phyloP scores from a whole-genome alignment of 1,139 yeast species.

The Suhomyces yuchorum region DNA sequence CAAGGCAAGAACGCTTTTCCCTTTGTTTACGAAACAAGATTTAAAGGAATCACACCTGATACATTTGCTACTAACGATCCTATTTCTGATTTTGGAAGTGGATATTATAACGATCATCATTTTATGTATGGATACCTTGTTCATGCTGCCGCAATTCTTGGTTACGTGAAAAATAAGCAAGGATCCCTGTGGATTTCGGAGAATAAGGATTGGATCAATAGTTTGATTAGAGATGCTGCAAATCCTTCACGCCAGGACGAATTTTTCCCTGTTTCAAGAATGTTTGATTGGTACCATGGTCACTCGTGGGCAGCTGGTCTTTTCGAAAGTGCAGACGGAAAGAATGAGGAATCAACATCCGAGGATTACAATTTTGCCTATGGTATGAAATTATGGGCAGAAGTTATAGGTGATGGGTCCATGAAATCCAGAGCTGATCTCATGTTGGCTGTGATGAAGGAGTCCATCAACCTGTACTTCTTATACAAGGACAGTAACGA shows the following conservation, averaged over 20 bases:
- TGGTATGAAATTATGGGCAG: slow-evolving; percentile 83
- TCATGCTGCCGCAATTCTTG: slow-evolving; percentile 78
- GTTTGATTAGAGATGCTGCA: slow-evolving; percentile 73
- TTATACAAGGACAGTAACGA: slow-evolving; percentile 57
- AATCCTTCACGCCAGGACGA: slow-evolving; percentile 64
- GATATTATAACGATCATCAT: slow-evolving; percentile 76
- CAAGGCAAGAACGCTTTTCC: slow-evolving; percentile 57
- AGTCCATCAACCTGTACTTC: slow-evolving; percentile 67
- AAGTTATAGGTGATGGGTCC: slow-evolving; percentile 64
- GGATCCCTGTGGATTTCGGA: slow-evolving; percentile 70
- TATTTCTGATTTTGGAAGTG: slow-evolving; percentile 53
- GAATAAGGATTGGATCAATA: slow-evolving; percentile 66
- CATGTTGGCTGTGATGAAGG: slow-evolving; percentile 65
- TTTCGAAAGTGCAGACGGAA: slow-evolving; percentile 70
- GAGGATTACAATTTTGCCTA: slow-evolving; percentile 82
- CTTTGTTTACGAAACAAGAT: slow-evolving; percentile 67
- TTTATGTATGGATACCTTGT: slow-evolving; percentile 80
- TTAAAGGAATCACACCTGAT: slow-evolving; percentile 68
- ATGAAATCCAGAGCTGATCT: slow-evolving; percentile 79
- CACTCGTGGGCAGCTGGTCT: slow-evolving; percentile 88
- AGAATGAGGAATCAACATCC: slow-evolving; percentile 77
- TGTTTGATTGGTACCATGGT: slow-evolving; percentile 80
- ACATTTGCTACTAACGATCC: slow-evolving; percentile 53
- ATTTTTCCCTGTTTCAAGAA: slow-evolving; percentile 74
- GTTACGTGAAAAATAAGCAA: slow-evolving; percentile 57